Evolutionary conservation across 2,329 filamentous ascomycete species (phyloP), one percentile per base, ranked within the genome.

Genomic region (Penicillium occitanis): DNA sequence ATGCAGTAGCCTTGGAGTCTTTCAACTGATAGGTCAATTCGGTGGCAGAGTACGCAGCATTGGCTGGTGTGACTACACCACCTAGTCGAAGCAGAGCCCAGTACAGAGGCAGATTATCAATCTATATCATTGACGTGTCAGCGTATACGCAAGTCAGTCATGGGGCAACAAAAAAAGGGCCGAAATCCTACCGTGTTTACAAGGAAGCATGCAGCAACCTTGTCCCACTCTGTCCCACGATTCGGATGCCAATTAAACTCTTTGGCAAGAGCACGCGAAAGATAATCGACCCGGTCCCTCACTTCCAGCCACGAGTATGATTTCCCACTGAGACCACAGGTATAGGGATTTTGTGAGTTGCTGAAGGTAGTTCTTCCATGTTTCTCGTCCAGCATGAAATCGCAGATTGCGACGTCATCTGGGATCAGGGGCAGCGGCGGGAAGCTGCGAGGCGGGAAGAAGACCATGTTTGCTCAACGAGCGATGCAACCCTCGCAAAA

Each of bases 191-290:
- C 90, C 35, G 91, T 92, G 75, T 96, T 96, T 67, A 93, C 78
- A n/a, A 89, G 89, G 79, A 91, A 96, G 33, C 93, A 81, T 4
- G 84, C 89, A 58, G 92, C 81, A 28, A 93, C 90, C 76, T 93
- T 92, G 72, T 95, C 91, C 89, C 90, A 95, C 75, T 93, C 90
- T 0, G 87, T 86, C 13, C 90, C 91, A 65, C 87, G 77, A 70
- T 91, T 89, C 7, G 90, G 87, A 55, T 84, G 77, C 84, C 91
- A 93, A 51, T 86, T 88, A 67, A 95, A 84, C 69, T 91, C 87
- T 74, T 90, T 88, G 48, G 86, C 85, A 40, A 96, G 79, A 25
- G 86, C 89, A 66, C 89, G 85, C 17, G 91, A 85, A 25, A 95
- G 82, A 63, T 81, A 83, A 33, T 92, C 88, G 10, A 90, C 85